phyloP scores from a whole-genome alignment of 202 grass and related monocot species.

The Eragrostis tef region DNA sequence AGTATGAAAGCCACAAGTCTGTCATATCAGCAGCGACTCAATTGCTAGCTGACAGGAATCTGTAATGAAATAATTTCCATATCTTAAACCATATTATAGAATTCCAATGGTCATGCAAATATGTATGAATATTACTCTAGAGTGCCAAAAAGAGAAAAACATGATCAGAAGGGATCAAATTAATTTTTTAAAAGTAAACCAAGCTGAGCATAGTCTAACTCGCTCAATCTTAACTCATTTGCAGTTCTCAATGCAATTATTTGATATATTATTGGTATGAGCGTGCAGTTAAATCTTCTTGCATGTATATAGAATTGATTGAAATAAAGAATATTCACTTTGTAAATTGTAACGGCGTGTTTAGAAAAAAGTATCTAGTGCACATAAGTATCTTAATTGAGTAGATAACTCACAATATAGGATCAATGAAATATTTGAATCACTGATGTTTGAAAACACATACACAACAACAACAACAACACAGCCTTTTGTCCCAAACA shows the following conservation, averaged over 20 bases:
- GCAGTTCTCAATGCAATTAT: conserved; percentile 9
- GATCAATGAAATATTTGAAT: not conserved
- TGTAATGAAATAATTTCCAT: not conserved
- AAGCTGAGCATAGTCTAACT: conserved; percentile 13
- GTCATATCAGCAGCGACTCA: conserved; percentile 27
- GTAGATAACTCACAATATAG: not conserved
- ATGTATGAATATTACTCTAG: conserved; percentile 15
- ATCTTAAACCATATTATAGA: not conserved
- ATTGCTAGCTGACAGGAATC: not conserved
- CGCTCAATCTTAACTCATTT: not conserved
- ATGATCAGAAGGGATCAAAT: conserved; percentile 12
- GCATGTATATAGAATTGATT: conserved; percentile 17
- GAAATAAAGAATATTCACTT: not conserved
- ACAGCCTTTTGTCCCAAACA: no score
- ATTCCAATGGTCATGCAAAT: conserved; percentile 5
- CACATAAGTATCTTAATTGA: conserved; percentile 5
- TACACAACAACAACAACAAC: no score
- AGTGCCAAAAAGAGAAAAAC: conserved; percentile 30
- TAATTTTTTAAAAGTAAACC: not conserved
- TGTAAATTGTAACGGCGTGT: not conserved
- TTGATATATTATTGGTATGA: conserved; percentile 20
- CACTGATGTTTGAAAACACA: not conserved
- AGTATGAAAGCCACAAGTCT: conserved; percentile 13
- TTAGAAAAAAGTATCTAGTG: not conserved
- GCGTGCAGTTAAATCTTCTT: not conserved